Conservation (phyloP, 257 asterid genomes). For the Striga asiatica region DNA sequence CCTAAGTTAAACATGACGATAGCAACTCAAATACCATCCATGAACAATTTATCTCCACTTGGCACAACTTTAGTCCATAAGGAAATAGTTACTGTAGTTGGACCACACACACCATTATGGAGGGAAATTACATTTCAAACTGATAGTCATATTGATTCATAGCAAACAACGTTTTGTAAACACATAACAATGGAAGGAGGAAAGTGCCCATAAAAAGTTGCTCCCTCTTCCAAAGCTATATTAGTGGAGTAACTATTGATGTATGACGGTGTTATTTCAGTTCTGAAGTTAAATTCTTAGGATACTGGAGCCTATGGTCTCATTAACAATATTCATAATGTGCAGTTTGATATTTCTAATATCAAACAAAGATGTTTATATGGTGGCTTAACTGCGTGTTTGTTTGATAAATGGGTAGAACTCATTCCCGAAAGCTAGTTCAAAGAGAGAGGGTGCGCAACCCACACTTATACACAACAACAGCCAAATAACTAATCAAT, state of each 20-base stretch:
- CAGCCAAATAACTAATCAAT: no score
- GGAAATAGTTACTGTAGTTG: no score
- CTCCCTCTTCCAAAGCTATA: neutral
- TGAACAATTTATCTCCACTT: neutral
- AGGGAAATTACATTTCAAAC: neutral
- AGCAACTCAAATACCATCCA: neutral
- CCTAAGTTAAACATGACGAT: neutral
- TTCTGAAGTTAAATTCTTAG: neutral
- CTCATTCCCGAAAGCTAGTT: no score
- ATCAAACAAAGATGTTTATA: neutral
- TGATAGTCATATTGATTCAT: neutral
- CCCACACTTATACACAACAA: no score
- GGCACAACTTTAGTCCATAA: no score
- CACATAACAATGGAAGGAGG: neutral
- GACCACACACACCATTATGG: neutral
- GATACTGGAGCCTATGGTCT: neutral
- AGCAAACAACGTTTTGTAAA: no score
- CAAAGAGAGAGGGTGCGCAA: no score
- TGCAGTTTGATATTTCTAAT: constrained; percentile 1
- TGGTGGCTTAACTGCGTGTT: neutral
- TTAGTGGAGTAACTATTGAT: neutral
- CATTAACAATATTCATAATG: neutral
- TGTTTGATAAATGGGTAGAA: no score
- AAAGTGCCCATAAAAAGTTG: neutral
- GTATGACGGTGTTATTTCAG: neutral